Conservation (phyloP, 2,329 filamentous ascomycete genomes). For the Sporothrix pallida region DNA sequence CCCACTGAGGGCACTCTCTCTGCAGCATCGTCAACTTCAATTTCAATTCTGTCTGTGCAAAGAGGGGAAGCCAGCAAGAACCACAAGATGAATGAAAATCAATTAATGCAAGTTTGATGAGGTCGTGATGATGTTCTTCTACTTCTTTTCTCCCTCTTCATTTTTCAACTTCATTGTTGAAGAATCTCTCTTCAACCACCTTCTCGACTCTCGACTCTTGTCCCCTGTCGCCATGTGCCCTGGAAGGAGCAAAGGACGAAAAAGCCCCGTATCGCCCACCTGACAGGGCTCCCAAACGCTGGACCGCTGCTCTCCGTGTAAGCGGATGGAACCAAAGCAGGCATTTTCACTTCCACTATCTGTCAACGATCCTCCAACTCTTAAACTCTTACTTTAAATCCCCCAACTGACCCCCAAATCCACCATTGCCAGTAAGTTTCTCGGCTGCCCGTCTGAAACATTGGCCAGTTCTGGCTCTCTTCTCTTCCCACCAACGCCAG, state of each 20-base stretch:
- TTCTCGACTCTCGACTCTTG: too few species aligned
- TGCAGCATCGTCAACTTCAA: neutral
- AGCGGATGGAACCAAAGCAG: slow-evolving; percentile 24
- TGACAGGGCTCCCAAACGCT: slow-evolving; percentile 27
- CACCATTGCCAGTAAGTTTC: neutral
- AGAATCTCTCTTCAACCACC: neutral
- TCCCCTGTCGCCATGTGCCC: too few species aligned
- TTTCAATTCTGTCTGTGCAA: slow-evolving; percentile 7
- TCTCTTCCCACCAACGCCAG: neutral
- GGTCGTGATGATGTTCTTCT: neutral
- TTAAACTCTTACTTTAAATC: neutral
- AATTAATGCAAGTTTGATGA: slow-evolving; percentile 6
- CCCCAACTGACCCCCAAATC: neutral
- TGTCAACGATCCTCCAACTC: too few species aligned
- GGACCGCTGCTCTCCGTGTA: slow-evolving; percentile 12
- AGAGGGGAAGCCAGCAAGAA: too few species aligned
- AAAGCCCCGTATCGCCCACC: neutral
- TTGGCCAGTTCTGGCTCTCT: neutral
- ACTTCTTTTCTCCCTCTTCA: neutral
- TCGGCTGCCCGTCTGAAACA: slow-evolving; percentile 8
- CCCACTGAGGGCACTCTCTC: neutral
- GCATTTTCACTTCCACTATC: neutral
- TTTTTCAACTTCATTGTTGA: neutral
- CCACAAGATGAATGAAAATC: neutral
- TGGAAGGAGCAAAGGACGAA: too few species aligned